Base-by-base conservation (phyloP, 2,329 filamentous ascomycete species). In the Keithomyces neogunnii region DNA sequence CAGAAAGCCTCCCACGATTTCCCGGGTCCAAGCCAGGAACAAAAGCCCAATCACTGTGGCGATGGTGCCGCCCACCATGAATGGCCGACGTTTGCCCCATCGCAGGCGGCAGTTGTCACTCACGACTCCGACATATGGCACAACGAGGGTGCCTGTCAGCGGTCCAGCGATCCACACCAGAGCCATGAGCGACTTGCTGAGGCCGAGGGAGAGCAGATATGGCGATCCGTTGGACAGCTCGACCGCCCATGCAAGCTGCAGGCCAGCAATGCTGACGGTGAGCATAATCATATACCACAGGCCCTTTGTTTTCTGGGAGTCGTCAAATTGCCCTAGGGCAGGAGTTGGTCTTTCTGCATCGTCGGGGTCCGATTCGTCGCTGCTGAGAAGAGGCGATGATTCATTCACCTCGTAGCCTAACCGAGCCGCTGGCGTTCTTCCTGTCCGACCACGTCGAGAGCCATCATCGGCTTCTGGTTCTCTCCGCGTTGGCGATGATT, bases 181-280 rank as follows among this genome's bases (percentile, higher is more conserved):
- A 19, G 88, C 87, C 75, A 92, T 86, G 43, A 91, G 70, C 38
- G 87, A 86, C 71, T 92, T 91, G 76, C 84, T 89, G 68, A 93
- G 77, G 9, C 88, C 88, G 32, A 93, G 78, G 1, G 88, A 90
- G 40, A 92, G 73, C 40, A 93, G 73, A 63, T 87, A 93, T 5
- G 88, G 88, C 49, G 92, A 96, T 60, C 91, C 91, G 72, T 95
- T 92, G 50, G 90, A 95, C 42, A 96, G 76, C 68, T 97, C 92
- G 42, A 96, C 90, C 1, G 91, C 91, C 92, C 92, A 97, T 31
- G 92, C 90, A 59, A 97, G 87, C 70, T 97, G 92, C 55, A 97
- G 74, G 29, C 89, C 92, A 54, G 89, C 89, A 59, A 96, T 88
- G 63, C 88, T 84, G 55, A 96, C 75, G 5, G 92, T 96, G 67